These are phyloP conservation scores for Botrytis pseudocinerea DNA, from an alignment of 2,329 filamentous ascomycete genomes.

Conservation along the genomic window DNA sequence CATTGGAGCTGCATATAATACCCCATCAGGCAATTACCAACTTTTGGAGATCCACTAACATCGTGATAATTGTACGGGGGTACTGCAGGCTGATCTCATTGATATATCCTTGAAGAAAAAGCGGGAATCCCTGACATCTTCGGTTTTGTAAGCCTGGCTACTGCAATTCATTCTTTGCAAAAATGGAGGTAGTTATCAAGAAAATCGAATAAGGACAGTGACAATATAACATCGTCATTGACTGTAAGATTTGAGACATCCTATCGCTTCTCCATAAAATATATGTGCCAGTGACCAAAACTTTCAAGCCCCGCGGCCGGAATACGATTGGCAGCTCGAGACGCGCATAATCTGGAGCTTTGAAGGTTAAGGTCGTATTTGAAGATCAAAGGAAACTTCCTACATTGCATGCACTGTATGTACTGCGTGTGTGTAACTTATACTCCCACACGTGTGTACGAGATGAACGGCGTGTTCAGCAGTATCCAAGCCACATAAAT, in stretches of 20 bases:
- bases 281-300: slow-evolving; percentile 17
- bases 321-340: slow-evolving; percentile 18
- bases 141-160: background rate
- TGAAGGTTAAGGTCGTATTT: slow-evolving; percentile 8
- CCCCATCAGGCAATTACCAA: slow-evolving; percentile 17
- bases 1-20: slow-evolving; percentile 18
- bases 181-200: background rate
- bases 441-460: background rate
- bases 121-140: slow-evolving; percentile 7
- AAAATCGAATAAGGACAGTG: background rate
- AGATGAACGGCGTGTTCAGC: too few relatives aligned
- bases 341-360: slow-evolving; percentile 20
- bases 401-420: background rate
- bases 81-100: slow-evolving; percentile 22
- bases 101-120: slow-evolving; percentile 16
- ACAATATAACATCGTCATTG: slow-evolving; percentile 9
- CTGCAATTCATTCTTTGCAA: background rate
- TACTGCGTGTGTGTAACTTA: background rate
- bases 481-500: background rate
- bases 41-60: slow-evolving; percentile 8
- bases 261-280: slow-evolving; percentile 11
- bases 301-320: background rate
- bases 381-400: slow-evolving; percentile 15
- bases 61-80: slow-evolving; percentile 17
- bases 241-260: slow-evolving; percentile 13